Evolutionary conservation across 331 rosid species (phyloP).

Genomic region (Quercus lobata): DNA sequence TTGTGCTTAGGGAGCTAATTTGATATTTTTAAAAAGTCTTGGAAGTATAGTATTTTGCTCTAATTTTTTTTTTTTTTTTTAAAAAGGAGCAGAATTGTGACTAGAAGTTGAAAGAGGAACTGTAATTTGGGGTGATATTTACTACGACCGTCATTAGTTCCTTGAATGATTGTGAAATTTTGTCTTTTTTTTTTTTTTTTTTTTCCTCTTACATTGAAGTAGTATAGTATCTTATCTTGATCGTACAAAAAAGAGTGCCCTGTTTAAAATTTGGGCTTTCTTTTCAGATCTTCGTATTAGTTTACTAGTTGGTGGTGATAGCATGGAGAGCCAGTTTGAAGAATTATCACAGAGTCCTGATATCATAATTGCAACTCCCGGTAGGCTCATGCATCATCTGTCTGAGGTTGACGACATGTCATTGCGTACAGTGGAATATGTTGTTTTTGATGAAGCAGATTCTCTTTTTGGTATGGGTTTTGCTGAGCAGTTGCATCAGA

Average conservation of each 20-base stretch:
- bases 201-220: neutral
- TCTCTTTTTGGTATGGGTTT: constrained; percentile 85
- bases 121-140: no score
- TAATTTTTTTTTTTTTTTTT: neutral
- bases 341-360: constrained; percentile 84
- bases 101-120: no score
- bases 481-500: constrained; percentile 79
- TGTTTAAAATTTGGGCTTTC: neutral
- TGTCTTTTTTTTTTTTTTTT: neutral
- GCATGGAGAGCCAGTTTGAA: constrained; percentile 91
- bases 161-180: neutral
- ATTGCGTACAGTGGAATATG: constrained; percentile 76
- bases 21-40: no score
- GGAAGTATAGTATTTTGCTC: no score
- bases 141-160: neutral
- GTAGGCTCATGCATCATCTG: constrained; percentile 95
- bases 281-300: constrained; percentile 71
- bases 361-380: constrained; percentile 90
- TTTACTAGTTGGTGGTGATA: constrained; percentile 93
- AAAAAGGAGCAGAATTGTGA: no score
- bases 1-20: no score
- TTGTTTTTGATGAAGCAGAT: constrained; percentile 94
- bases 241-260: neutral
- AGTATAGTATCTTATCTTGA: neutral
- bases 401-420: constrained; percentile 90